phyloP scores from a whole-genome alignment of 257 asterid genomes.

The Pogostemon cablin region DNA sequence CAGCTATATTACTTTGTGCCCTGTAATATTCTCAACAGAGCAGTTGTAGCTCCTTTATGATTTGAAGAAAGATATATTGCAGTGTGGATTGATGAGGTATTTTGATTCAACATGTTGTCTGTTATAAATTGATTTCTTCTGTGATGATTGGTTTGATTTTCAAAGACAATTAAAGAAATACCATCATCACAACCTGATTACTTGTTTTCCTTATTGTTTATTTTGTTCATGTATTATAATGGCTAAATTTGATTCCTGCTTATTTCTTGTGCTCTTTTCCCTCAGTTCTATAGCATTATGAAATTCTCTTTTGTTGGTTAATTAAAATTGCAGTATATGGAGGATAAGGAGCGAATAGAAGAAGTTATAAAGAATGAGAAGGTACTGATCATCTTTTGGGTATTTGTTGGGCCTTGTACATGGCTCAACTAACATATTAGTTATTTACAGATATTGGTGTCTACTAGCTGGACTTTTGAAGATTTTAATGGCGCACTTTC shows the following conservation, averaged over 20 bases:
- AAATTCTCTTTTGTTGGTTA: constrained; percentile 20
- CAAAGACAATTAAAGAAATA: background rate
- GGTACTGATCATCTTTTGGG: constrained; percentile 49
- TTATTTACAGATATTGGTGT: constrained; percentile 55
- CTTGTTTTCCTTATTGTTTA: background rate
- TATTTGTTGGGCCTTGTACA: constrained; percentile 23
- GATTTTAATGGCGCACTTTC: constrained; percentile 66
- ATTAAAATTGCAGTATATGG: constrained; percentile 68
- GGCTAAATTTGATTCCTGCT: constrained; percentile 5
- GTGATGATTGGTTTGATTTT: background rate
- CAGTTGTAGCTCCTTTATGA: background rate
- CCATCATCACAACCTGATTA: background rate
- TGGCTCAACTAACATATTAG: constrained; percentile 11
- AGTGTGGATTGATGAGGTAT: background rate
- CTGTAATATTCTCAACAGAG: background rate
- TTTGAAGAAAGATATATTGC: background rate
- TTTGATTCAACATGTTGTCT: background rate
- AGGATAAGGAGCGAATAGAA: constrained; percentile 79
- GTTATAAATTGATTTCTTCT: background rate
- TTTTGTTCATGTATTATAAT: background rate
- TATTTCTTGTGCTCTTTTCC: background rate
- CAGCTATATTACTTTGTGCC: background rate
- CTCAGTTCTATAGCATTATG: constrained; percentile 6
- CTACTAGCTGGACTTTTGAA: constrained; percentile 68
- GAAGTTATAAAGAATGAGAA: constrained; percentile 63